phyloP scores from a whole-genome alignment of 495 filamentous ascomycete genomes.

The Penicillium cosmopolitanum region DNA sequence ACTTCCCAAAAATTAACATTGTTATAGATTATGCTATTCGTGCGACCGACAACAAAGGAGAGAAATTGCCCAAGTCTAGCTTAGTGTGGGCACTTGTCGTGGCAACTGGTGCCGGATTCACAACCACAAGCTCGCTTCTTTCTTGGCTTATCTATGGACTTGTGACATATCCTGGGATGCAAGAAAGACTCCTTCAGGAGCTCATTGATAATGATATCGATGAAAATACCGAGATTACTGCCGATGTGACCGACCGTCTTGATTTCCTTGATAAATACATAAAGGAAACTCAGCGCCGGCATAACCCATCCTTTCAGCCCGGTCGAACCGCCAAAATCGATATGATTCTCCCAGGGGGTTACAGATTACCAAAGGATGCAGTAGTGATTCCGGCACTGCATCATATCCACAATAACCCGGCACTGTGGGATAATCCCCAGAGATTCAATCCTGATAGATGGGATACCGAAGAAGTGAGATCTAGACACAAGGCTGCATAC shows the following conservation, averaged over 20 bases:
- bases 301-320: conserved; percentile 59
- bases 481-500: conserved; percentile 46
- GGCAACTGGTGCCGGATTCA: conserved; percentile 31
- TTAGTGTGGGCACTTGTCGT: conserved; percentile 32
- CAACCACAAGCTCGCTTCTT: conserved; percentile 31
- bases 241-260: conserved; percentile 33
- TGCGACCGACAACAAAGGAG: conserved; percentile 53
- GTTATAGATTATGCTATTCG: conserved; percentile 42
- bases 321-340: conserved; percentile 53
- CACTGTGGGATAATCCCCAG: conserved; percentile 52
- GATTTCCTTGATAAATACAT: conserved; percentile 55
- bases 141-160: conserved; percentile 56
- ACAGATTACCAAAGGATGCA: conserved; percentile 45
- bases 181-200: conserved; percentile 56
- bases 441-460: conserved; percentile 58
- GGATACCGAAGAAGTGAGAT: conserved; percentile 52
- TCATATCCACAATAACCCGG: conserved; percentile 55
- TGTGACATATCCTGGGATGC: conserved; percentile 51
- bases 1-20: background rate
- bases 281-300: conserved; percentile 59
- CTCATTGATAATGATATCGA: conserved; percentile 51
- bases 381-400: conserved; percentile 52
- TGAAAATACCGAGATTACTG: conserved; percentile 35
- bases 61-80: conserved; percentile 48
- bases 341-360: conserved; percentile 57